Evolutionary conservation across 2,329 filamentous ascomycete species (phyloP), one percentile per base, ranked within the genome.

Genomic region (Zarea fungicola): DNA sequence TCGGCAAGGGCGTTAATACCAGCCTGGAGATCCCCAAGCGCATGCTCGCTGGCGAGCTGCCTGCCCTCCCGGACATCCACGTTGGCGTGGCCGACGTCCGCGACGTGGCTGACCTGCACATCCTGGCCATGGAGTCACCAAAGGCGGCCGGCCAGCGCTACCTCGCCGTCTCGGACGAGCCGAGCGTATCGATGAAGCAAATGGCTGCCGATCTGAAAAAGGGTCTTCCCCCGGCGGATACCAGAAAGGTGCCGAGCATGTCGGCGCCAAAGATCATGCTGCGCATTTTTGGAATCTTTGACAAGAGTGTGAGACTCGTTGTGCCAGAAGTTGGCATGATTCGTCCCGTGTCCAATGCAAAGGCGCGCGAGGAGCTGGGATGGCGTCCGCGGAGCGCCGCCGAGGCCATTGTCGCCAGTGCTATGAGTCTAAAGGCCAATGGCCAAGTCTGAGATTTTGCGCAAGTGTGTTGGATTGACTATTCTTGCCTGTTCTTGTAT

Each of bases 1-100:
- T 55, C 2, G 53, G 50, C 16, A 35, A 31, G 3, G 42, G 34
- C 22, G 42, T 28, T 23, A 40, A 43, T 29, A 48, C 50, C n/a
- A 54, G 52, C 55, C 29, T 50, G n/a, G 48, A 55, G 32, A 46
- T 62, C 21, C 51, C 64, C 18, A 56, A 62, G 6, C 50, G 59
- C 18, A 46, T 64, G 21, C 54, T 59, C 3, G 37, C 50, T 6
- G 62, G 62, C 8, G 49, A 56, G 18, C 46, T 57, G 28, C 54
- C 55, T 8, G 61, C 60, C 5, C 50, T 58, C 6, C 57, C 61
- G 3, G 59, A 61, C 40, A 19, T 64, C 14, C 53, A 42, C n/a
- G 61, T 58, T 18, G 48, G 51, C 25, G 28, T 51, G 9, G 52
- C 55, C 11, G 57, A 60, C 41, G 57, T 59, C 4, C 53, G 57